Base-by-base conservation (phyloP, 169 alveolate genomes). In the Ichthyophthirius multifiliis region DNA sequence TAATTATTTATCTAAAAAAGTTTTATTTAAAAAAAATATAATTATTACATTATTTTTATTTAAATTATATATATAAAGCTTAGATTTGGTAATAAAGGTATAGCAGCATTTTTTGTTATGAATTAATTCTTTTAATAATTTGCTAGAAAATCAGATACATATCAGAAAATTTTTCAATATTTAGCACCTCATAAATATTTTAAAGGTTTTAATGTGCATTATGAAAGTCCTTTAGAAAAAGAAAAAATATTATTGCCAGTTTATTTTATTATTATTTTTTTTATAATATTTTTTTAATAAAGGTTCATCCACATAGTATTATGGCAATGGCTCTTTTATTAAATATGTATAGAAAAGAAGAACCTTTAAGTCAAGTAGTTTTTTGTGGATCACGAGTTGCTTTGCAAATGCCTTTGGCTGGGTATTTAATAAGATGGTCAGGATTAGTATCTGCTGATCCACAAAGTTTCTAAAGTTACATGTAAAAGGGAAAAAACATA, bases 11-110 rank as follows among this genome's bases (percentile, higher is more conserved):
- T n/a, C n/a, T n/a, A n/a, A n/a, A n/a, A n/a, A n/a, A n/a, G n/a
- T n/a, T n/a, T n/a, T n/a, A n/a, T n/a, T n/a, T n/a, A n/a, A n/a
- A n/a, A n/a, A n/a, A n/a, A n/a, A n/a, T n/a, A n/a, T n/a, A n/a
- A n/a, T n/a, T n/a, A n/a, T n/a, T n/a, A n/a, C n/a, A n/a, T n/a
- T n/a, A n/a, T n/a, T n/a, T n/a, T n/a, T n/a, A n/a, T n/a, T n/a
- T n/a, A n/a, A n/a, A n/a, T n/a, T n/a, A n/a, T n/a, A n/a, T 20
- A 55, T 55, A 4, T 10, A 55, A 10, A 55, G 71, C 71, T 55
- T 55, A 55, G 71, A 55, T n/a, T n/a, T n/a, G n/a, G n/a, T n/a
- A 55, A 39, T 5, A 55, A 55, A 55, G 71, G 71, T 9, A 55
- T 55, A 20, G 71, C 71, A 15, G 71, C 43, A 5, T 55, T 55